Percentiles rank a stretch among this genome's conserved stretches.
Evolutionary conservation across 495 filamentous ascomycete genomes (phyloP).

Genomic region (Hypoxylon crocopeplum): DNA sequence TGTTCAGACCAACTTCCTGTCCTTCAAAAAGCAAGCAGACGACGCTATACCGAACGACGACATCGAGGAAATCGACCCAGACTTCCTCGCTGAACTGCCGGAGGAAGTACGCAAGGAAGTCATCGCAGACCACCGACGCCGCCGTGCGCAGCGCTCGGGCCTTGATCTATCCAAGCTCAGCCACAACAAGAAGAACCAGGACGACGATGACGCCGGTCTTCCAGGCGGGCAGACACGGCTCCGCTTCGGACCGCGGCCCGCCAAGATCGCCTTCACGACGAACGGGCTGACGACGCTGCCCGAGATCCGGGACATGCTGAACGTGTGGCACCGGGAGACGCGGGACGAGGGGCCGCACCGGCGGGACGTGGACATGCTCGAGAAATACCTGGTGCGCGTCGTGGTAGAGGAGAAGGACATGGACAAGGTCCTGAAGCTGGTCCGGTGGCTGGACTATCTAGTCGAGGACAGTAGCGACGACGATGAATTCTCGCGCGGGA

Average conservation of each 20-base stretch:
- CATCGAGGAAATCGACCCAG: constrained; percentile 62
- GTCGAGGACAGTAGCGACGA: constrained; percentile 57
- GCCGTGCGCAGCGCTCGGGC: constrained; percentile 48
- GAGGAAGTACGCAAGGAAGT: constrained; percentile 81
- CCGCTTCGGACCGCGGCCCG: constrained; percentile 43
- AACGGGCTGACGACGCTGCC: constrained; percentile 24
- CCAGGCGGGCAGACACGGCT: constrained; percentile 46
- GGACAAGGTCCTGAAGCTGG: constrained; percentile 71
- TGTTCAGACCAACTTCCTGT: constrained; percentile 71
- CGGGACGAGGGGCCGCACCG: constrained; percentile 71
- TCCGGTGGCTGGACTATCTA: constrained; percentile 76
- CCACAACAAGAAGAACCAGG: background rate
- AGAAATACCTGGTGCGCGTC: constrained; percentile 70
- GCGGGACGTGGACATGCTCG: constrained; percentile 77
- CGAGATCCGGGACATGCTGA: constrained; percentile 56
- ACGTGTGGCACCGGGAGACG: constrained; percentile 72
- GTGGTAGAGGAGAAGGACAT: constrained; percentile 76
- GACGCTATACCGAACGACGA: constrained; percentile 26
- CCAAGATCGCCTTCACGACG: constrained; percentile 43
- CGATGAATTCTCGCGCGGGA: constrained; percentile 33
- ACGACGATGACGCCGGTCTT: background rate
- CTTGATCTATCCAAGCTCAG: constrained; percentile 33
- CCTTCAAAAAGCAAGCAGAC: constrained; percentile 40
- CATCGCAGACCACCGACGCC: constrained; percentile 70
- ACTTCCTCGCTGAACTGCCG: constrained; percentile 81